phyloP scores from a whole-genome alignment of 176 grass and related monocot species.

The Phoenix dactylifera region DNA sequence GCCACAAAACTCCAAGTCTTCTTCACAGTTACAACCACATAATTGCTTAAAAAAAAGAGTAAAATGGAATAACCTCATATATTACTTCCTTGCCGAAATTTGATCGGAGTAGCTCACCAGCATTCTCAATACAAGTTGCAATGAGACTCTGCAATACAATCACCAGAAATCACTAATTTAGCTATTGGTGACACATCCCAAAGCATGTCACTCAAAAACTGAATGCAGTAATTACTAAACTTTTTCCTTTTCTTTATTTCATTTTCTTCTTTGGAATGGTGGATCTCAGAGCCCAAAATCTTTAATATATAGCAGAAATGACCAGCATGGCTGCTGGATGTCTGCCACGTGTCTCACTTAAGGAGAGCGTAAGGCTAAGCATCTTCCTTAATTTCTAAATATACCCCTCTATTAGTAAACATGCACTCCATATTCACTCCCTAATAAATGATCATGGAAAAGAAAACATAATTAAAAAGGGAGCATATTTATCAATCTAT shows the following conservation, averaged over 20 bases:
- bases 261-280: too few species aligned
- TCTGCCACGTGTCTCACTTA: too few species aligned
- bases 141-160: slow-evolving; percentile 47
- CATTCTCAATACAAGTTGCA: slow-evolving; percentile 52
- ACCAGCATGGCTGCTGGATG: too few species aligned
- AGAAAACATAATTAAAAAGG: too few species aligned
- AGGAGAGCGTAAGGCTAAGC: too few species aligned
- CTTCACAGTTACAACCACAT: background rate
- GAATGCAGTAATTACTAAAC: background rate
- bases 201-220: background rate
- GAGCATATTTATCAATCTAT: too few species aligned
- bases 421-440: too few species aligned
- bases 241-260: background rate
- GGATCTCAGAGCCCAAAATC: too few species aligned
- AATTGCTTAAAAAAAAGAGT: background rate
- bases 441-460: too few species aligned
- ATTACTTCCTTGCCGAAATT: slow-evolving; percentile 88
- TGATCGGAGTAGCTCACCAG: slow-evolving; percentile 54
- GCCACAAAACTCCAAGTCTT: background rate
- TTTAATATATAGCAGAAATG: too few species aligned
- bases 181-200: background rate
- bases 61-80: slow-evolving; percentile 44
- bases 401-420: too few species aligned
- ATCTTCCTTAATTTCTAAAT: too few species aligned
- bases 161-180: background rate